Base-by-base conservation (phyloP, 768 basidiomycete genomes). In the Tulasnella sp. region DNA sequence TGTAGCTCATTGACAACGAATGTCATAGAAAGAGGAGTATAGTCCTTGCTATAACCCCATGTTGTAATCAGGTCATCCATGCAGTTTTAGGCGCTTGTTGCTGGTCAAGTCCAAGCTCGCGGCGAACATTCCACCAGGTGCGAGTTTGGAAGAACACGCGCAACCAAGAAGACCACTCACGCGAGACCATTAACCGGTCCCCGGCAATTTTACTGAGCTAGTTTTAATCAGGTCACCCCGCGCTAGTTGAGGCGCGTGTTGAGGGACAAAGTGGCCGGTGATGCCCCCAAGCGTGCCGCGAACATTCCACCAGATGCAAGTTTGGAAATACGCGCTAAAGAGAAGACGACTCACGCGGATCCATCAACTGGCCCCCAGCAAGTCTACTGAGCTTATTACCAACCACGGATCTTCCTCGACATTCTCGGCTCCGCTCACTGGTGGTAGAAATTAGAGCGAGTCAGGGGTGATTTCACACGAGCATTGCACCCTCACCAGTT, bases 401-500 rank as follows among this genome's bases (percentile, higher is more conserved):
- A 31, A 64, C n/a, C 60, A 24, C 60, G 60, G n/a, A 64, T 64
- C 31, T 64, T 64, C 60, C 14, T 34, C 24, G 8, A 14, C 20
- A 64, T 44, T 44, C 28, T 28, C 60, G 60, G 60, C 12, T 64
- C 60, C 60, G 60, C n/a, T n/a, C 18, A 24, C 1, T 64, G 60
- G 60, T 64, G 3, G 60, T 64, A 64, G 60, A 64, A 60, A 34
- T 34, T 64, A 64, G 60, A 64, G 60, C 60, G 60, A 64, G 60
- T 64, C 60, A 64, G 60, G 60, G 60, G 60, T 64, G 28, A 64
- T n/a, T 64, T 64, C 60, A 31, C 60, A 64, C 60, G 60, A 28
- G 60, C 60, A 64, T 34, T 14, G 60, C 60, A 64, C 60, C 60
- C 60, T 64, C 60, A 64, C 60, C 60, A 64, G 60, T 64, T 64